phyloP scores from a whole-genome alignment of 75 land plant species.

The Pinus albicaulis region DNA sequence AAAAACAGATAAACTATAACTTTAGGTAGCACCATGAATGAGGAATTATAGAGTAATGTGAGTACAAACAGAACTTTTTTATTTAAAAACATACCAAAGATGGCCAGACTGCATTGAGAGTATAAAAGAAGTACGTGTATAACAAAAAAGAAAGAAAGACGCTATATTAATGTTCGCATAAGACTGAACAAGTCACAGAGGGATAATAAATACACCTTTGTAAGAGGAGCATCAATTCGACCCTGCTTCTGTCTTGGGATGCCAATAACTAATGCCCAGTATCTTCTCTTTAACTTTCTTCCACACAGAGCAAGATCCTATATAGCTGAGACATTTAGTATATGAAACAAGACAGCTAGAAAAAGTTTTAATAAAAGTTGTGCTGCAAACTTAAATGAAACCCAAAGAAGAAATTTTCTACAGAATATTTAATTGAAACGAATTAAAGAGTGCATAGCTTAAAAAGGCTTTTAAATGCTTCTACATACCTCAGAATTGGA shows the following conservation, averaged over 20 bases:
- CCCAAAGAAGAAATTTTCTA: not conserved
- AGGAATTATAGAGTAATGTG: too few species aligned
- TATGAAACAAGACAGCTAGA: not conserved
- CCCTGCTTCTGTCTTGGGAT: conserved; percentile 70
- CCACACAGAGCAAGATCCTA: not conserved
- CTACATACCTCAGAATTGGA: conserved; percentile 41
- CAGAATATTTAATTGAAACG: not conserved
- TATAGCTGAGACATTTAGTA: not conserved
- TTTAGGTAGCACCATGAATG: not conserved
- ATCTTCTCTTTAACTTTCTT: conserved; percentile 23
- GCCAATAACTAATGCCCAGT: conserved; percentile 96
- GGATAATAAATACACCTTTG: conserved; percentile 57
- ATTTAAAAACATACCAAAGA: not conserved
- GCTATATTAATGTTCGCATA: not conserved
- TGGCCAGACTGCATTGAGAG: not conserved
- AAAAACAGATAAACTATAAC: too few species aligned
- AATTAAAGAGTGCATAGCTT: not conserved
- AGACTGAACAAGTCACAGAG: not conserved
- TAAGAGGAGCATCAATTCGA: conserved; percentile 72
- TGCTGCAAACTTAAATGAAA: not conserved
- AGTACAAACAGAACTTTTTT: not conserved
- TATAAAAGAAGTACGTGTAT: not conserved
- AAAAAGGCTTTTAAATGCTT: not conserved
- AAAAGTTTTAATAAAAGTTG: not conserved
- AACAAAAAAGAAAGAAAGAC: not conserved